Conservation (phyloP, 805 yeast genomes). For the Lachancea fermentati region DNA sequence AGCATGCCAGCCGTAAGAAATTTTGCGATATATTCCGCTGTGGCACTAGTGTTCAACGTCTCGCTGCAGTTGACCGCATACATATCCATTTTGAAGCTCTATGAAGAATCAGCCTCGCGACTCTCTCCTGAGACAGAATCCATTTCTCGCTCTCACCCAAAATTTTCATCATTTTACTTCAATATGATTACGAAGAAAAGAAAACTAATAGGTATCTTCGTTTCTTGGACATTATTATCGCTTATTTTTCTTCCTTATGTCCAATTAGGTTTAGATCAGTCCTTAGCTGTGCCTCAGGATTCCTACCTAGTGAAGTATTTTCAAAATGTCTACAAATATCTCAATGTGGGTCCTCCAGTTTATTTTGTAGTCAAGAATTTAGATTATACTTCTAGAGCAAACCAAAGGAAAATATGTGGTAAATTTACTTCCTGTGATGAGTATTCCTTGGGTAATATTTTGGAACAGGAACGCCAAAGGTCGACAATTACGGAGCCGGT, state of each 20-base stretch:
- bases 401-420: conserved; percentile 79
- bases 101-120: conserved; percentile 15
- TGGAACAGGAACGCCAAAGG: conserved; percentile 80
- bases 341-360: conserved; percentile 88
- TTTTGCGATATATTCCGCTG: conserved; percentile 87
- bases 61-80: conserved; percentile 76
- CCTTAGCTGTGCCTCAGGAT: conserved; percentile 77
- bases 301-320: conserved; percentile 82
- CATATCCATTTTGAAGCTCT: conserved; percentile 54
- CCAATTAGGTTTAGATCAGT: conserved; percentile 79
- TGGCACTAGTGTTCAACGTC: conserved; percentile 75
- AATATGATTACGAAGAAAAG: conserved; percentile 50
- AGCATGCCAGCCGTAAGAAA: conserved; percentile 95
- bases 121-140: conserved; percentile 1
- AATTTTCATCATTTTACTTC: conserved; percentile 42
- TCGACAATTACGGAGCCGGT: conserved; percentile 73
- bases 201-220: conserved; percentile 49
- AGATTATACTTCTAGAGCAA: conserved; percentile 52
- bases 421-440: conserved; percentile 79
- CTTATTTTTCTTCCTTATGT: conserved; percentile 63
- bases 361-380: conserved; percentile 73
- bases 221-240: conserved; percentile 61
- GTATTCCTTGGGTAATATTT: conserved; percentile 68
- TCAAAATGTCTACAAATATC: conserved; percentile 61
- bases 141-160: conserved; percentile 8